Percentiles rank a stretch among this genome's conserved stretches.
phyloP scores from a whole-genome alignment of 2,329 filamentous ascomycete genomes.

The Trichoderma koningiopsis region DNA sequence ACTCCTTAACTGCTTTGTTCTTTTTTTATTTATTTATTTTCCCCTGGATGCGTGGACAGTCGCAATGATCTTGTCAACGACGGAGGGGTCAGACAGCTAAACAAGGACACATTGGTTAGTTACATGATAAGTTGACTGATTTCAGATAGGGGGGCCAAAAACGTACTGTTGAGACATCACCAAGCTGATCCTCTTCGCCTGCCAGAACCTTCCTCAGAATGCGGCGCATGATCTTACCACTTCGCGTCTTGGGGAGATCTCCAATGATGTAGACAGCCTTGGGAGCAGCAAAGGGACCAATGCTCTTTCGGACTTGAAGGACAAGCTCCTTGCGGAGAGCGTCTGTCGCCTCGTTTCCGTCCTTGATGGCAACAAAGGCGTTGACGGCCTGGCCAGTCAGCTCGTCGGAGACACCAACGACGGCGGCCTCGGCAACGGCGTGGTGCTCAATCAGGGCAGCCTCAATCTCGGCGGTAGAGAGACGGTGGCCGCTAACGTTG shows the following conservation, averaged over 20 bases:
- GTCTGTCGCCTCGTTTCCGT: constrained; percentile 73
- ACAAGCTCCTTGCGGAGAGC: constrained; percentile 90
- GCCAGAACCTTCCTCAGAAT: constrained; percentile 97
- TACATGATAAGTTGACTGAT: background rate
- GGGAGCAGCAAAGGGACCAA: constrained; percentile 94
- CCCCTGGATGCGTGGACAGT: constrained; percentile 68
- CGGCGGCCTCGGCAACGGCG: constrained; percentile 88
- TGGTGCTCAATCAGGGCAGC: constrained; percentile 92
- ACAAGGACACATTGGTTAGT: constrained; percentile 25
- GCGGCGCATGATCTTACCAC: constrained; percentile 98
- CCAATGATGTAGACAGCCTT: constrained; percentile 91
- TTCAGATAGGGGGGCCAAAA: background rate
- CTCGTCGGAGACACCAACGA: constrained; percentile 91
- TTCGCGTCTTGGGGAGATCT: constrained; percentile 94
- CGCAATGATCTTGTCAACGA: constrained; percentile 87
- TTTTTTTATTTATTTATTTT: constrained; percentile 44
- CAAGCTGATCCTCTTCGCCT: constrained; percentile 94
- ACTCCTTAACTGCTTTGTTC: background rate
- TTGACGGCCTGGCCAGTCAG: constrained; percentile 97
- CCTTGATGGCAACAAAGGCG: constrained; percentile 92
- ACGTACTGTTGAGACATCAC: constrained; percentile 87
- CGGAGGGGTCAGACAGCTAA: constrained; percentile 82
- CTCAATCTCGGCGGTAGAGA: constrained; percentile 97
- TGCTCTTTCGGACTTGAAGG: constrained; percentile 93
- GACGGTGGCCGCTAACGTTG: constrained; percentile 93